phyloP scores from a whole-genome alignment of 129 eudicot species.

The Dittrichia graveolens region DNA sequence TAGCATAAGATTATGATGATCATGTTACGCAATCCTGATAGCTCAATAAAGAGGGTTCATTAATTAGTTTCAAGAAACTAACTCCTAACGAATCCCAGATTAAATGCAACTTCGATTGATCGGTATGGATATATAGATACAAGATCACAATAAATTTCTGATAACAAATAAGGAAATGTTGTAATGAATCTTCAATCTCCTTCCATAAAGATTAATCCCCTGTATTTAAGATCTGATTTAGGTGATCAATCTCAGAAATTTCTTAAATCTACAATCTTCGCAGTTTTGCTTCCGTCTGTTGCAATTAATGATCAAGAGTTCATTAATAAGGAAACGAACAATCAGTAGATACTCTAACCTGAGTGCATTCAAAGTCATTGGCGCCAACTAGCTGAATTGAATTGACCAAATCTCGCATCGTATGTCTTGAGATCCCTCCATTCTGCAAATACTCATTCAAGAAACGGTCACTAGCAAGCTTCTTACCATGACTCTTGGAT shows the following conservation, averaged over 20 bases:
- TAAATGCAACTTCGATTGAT: neutral
- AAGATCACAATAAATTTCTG: constrained; percentile 19
- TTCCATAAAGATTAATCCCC: neutral
- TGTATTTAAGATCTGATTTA: constrained; percentile 2
- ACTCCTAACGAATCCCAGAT: neutral
- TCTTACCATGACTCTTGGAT: constrained; percentile 32
- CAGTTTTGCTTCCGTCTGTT: neutral
- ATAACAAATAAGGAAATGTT: constrained; percentile 14
- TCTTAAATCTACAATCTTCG: neutral
- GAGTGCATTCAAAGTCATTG: constrained; percentile 53
- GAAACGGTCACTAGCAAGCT: constrained; percentile 48
- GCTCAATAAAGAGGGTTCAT: neutral
- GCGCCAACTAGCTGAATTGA: constrained; percentile 53
- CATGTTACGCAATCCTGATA: constrained; percentile 17
- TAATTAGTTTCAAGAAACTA: neutral
- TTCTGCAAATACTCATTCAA: constrained; percentile 43
- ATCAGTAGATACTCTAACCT: constrained; percentile 43
- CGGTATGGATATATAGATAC: constrained; percentile 4
- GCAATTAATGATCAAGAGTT: constrained; percentile 28
- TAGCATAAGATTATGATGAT: constrained; percentile 5
- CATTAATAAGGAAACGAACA: neutral
- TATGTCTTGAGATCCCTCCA: constrained; percentile 57
- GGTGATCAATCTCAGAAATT: neutral
- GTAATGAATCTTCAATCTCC: neutral
- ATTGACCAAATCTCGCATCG: constrained; percentile 64